These are phyloP conservation scores for Bifiguratus adelaidae DNA, from an alignment of 192 early-diverging fungal genomes.

Conservation along the genomic window DNA sequence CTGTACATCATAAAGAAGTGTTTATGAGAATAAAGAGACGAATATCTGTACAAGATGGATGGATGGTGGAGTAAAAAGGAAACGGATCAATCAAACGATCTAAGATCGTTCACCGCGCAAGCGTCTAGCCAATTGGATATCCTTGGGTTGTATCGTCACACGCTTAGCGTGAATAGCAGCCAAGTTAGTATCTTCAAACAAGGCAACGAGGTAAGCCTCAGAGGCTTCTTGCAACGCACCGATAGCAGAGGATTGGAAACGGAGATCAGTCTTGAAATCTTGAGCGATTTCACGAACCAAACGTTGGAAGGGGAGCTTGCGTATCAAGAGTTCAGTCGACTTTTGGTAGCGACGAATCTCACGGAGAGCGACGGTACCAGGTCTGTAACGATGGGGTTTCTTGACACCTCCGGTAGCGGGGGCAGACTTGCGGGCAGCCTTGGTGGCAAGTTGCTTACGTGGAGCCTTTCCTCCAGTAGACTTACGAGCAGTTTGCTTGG, in stretches of 20 bases:
- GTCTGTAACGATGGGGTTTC: slow-evolving; percentile 80
- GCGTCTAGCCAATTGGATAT: slow-evolving; percentile 95
- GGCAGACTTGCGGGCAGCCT: slow-evolving; percentile 96
- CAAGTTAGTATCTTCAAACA: slow-evolving; percentile 98
- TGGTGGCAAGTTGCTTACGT: slow-evolving; percentile 92
- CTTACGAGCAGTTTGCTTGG: slow-evolving; percentile 96
- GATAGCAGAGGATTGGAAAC: slow-evolving; percentile 99
- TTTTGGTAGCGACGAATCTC: slow-evolving; percentile 95
- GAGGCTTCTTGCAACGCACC: slow-evolving; percentile 98
- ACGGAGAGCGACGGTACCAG: slow-evolving; percentile 84
- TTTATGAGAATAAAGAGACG: no score
- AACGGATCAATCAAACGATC: no score
- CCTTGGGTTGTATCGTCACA: slow-evolving; percentile 99
- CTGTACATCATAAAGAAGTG: no score
- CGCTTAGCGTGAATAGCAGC: slow-evolving; percentile 99
- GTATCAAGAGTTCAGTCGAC: slow-evolving; percentile 89
- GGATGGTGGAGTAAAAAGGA: no score
- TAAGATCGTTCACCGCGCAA: slow-evolving; percentile 86
- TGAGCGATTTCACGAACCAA: slow-evolving; percentile 99
- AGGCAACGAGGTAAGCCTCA: slow-evolving; percentile 83
- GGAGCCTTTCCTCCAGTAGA: slow-evolving; percentile 97
- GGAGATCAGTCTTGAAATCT: slow-evolving; percentile 99
- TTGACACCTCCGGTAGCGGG: slow-evolving; percentile 90
- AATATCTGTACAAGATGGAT: no score
- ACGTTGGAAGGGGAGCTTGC: slow-evolving; percentile 91